phyloP scores from a whole-genome alignment of 768 basidiomycete species.

The Russula sp. region DNA sequence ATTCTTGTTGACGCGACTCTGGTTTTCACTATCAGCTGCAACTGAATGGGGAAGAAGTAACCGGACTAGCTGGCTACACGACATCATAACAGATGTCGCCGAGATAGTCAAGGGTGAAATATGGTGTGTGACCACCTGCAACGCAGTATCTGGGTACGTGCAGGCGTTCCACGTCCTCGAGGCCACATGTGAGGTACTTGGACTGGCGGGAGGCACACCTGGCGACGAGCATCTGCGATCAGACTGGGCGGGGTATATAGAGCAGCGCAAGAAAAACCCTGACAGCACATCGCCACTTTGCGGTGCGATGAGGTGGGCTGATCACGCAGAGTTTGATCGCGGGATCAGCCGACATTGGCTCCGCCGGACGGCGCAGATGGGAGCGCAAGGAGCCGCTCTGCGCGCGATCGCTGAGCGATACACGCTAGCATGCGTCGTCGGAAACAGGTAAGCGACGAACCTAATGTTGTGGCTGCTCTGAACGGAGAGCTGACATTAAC shows the following conservation, averaged over 20 bases:
- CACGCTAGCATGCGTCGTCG: slow-evolving; percentile 61
- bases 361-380: slow-evolving; percentile 36
- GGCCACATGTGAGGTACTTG: slow-evolving; percentile 67
- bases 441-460: slow-evolving; percentile 47
- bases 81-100: slow-evolving; percentile 39
- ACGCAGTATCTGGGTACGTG: neutral
- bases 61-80: slow-evolving; percentile 31
- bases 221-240: slow-evolving; percentile 32
- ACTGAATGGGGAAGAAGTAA: slow-evolving; percentile 16
- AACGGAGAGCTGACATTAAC: neutral
- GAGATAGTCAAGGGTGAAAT: slow-evolving; percentile 51
- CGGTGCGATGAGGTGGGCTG: slow-evolving; percentile 52
- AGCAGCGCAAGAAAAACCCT: slow-evolving; percentile 20
- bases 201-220: slow-evolving; percentile 27
- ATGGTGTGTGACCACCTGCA: slow-evolving; percentile 44
- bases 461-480: neutral
- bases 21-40: slow-evolving; percentile 54
- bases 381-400: slow-evolving; percentile 37
- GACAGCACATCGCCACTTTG: slow-evolving; percentile 26
- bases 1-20: slow-evolving; percentile 55
- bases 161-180: slow-evolving; percentile 54
- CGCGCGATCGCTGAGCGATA: slow-evolving; percentile 51
- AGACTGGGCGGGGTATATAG: slow-evolving; percentile 64
- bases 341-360: slow-evolving; percentile 69
- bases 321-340: slow-evolving; percentile 59